phyloP scores from a whole-genome alignment of 768 basidiomycete genomes.

The Mycena capillaripes region DNA sequence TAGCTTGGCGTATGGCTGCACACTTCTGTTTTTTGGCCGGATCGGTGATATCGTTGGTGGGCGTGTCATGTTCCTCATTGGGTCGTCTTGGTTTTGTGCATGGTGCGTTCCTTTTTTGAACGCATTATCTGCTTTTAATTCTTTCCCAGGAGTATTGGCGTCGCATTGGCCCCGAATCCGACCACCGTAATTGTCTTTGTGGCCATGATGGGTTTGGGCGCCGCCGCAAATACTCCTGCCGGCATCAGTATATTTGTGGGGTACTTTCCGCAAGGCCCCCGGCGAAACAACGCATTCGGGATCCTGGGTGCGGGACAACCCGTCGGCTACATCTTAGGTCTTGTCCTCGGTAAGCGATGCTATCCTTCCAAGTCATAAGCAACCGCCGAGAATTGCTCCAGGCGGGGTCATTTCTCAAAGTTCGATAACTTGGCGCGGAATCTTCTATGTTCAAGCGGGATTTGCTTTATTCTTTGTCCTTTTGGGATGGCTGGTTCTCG shows the following conservation, averaged over 20 bases:
- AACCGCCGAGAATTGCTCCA: not conserved
- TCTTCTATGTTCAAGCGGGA: conserved; percentile 14
- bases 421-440: not conserved
- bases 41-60: conserved; percentile 41
- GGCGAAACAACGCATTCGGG: conserved; percentile 43
- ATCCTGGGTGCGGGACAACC: conserved; percentile 46
- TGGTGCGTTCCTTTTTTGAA: not conserved
- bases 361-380: not conserved
- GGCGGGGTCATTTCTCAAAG: conserved; percentile 6
- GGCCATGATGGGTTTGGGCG: conserved; percentile 43
- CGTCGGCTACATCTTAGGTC: conserved; percentile 45
- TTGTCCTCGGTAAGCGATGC: conserved; percentile 40
- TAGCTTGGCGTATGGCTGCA: conserved; percentile 39
- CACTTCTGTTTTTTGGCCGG: conserved; percentile 39
- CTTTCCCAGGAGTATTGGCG: not conserved
- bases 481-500: not conserved
- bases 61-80: conserved; percentile 44
- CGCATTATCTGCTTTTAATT: not conserved
- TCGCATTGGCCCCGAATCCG: conserved; percentile 43
- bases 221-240: conserved; percentile 47
- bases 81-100: conserved; percentile 43
- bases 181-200: conserved; percentile 41
- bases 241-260: conserved; percentile 39
- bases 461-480: conserved; percentile 4
- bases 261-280: conserved; percentile 41